phyloP scores from a whole-genome alignment of 768 basidiomycete genomes.

The Boletus subcaerulescens region DNA sequence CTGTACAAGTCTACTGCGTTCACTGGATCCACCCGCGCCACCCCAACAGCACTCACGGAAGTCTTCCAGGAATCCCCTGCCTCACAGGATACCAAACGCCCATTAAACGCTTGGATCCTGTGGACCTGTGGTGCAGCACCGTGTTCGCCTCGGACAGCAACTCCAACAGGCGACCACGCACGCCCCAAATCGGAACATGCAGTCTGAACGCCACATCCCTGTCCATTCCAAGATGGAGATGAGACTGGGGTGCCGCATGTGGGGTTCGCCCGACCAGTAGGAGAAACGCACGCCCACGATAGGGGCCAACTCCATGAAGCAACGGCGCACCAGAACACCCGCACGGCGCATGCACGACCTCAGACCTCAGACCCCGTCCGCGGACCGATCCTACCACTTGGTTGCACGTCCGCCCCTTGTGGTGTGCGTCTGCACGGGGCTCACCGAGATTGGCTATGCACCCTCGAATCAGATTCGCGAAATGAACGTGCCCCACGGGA shows the following conservation, averaged over 20 bases:
- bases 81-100: neutral
- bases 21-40: constrained; percentile 9
- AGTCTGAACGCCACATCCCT: constrained; percentile 10
- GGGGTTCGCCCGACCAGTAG: constrained; percentile 1
- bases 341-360: neutral
- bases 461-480: constrained; percentile 26
- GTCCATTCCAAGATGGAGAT: constrained; percentile 1
- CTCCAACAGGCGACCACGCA: neutral
- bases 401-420: neutral
- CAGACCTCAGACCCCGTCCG: neutral
- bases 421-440: neutral
- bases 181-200: constrained; percentile 1
- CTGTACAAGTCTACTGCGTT: neutral
- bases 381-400: neutral
- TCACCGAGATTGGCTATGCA: constrained; percentile 20
- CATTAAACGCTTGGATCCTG: constrained; percentile 1
- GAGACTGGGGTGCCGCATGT: constrained; percentile 1
- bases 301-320: constrained; percentile 19
- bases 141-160: constrained; percentile 21
- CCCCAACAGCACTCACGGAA: neutral
- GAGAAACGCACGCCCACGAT: neutral
- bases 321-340: constrained; percentile 10
- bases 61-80: neutral
- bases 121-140: constrained; percentile 2
- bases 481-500: constrained; percentile 15